Evolutionary conservation across 345 rosid genomes (phyloP).

Genomic region (Gossypium rotundifolium): DNA sequence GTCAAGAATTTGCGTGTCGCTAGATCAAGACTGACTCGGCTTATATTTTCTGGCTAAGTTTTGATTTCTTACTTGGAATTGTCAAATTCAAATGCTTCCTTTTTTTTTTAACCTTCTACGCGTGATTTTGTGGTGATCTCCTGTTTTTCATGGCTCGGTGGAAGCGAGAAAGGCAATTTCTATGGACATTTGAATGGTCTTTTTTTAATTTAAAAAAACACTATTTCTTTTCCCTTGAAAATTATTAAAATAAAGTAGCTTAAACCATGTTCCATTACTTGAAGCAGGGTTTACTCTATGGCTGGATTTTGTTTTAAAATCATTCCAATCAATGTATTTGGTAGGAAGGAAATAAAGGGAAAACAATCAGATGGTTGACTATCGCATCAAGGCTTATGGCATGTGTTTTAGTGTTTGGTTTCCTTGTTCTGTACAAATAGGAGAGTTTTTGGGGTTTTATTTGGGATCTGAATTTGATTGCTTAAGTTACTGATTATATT

Average conservation of each 20-base stretch:
- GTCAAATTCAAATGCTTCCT: neutral
- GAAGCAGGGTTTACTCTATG: constrained; percentile 1
- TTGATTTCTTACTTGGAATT: neutral
- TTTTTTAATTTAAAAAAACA: neutral
- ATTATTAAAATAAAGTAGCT: neutral
- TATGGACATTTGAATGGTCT: too few species aligned
- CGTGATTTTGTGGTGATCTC: neutral
- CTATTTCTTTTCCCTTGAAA: neutral
- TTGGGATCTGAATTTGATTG: neutral
- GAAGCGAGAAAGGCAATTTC: too few species aligned
- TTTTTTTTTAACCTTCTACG: neutral
- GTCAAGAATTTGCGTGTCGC: neutral
- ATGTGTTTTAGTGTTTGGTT: neutral
- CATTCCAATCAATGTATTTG: constrained; percentile 2
- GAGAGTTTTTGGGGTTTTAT: neutral
- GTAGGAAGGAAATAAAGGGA: neutral
- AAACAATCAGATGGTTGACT: neutral
- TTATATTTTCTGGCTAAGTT: neutral
- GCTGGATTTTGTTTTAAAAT: constrained; percentile 9
- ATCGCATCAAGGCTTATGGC: neutral
- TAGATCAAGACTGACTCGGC: neutral
- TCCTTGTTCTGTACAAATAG: neutral
- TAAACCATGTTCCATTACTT: constrained; percentile 3
- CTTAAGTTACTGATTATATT: constrained; percentile 10
- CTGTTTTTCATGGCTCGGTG: neutral